Percentiles rank a stretch among this genome's conserved stretches.
phyloP scores from a whole-genome alignment of 768 basidiomycete species.

The Trametes gibbosa region DNA sequence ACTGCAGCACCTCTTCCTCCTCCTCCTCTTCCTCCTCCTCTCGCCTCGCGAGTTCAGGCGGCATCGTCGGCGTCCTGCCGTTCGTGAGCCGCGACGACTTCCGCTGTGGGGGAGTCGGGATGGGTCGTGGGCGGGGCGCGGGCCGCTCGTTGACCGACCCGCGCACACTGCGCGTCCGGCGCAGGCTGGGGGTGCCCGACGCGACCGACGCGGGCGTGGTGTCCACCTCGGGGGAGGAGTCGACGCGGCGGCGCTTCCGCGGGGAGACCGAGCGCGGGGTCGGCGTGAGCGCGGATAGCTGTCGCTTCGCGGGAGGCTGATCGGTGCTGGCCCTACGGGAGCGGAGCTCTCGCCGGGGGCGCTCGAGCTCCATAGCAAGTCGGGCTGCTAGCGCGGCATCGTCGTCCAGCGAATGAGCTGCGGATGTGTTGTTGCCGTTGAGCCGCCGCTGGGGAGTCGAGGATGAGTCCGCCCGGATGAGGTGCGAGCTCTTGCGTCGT shows the following conservation, averaged over 20 bases:
- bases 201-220: not conserved
- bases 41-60: not conserved
- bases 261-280: slow-evolving; percentile 20
- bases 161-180: slow-evolving; percentile 12
- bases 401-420: slow-evolving; percentile 4
- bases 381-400: slow-evolving; percentile 30
- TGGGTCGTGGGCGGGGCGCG: not conserved
- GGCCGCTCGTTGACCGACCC: not conserved
- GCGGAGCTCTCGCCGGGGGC: slow-evolving; percentile 28
- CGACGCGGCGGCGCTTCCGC: slow-evolving; percentile 32
- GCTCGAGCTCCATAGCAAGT: slow-evolving; percentile 30
- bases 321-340: slow-evolving; percentile 30
- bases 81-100: slow-evolving; percentile 6
- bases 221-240: slow-evolving; percentile 27
- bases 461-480: slow-evolving; percentile 1
- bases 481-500: not conserved
- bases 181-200: slow-evolving; percentile 6
- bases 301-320: slow-evolving; percentile 11
- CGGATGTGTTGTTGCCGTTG: not conserved
- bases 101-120: slow-evolving; percentile 1
- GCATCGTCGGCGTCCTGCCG: slow-evolving; percentile 1
- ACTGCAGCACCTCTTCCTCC: slow-evolving; percentile 9
- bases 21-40: slow-evolving; percentile 18
- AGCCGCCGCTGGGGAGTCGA: not conserved
- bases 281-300: not conserved